Conservation (phyloP, 2,329 filamentous ascomycete genomes). For the Madurella fahalii region DNA sequence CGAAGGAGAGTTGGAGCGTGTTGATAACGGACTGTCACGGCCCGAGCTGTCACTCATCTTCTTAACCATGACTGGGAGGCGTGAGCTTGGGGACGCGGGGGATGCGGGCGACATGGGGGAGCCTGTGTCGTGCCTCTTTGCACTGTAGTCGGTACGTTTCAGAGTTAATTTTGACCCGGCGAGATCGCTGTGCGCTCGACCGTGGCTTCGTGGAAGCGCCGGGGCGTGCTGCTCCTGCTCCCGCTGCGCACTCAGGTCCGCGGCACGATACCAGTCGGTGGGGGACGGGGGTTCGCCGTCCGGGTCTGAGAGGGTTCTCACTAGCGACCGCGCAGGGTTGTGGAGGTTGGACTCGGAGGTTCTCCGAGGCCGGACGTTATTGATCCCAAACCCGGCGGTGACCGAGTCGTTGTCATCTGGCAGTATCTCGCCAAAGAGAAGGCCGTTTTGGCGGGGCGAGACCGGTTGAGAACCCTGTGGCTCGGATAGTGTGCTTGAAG, state of each 20-base stretch:
- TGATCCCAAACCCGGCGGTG: conserved; percentile 59
- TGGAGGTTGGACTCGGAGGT: conserved; percentile 69
- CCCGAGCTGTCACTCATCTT: conserved; percentile 41
- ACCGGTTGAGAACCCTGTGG: conserved; percentile 31
- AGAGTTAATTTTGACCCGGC: conserved; percentile 29
- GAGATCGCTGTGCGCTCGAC: conserved; percentile 58
- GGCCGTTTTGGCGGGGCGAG: conserved; percentile 41
- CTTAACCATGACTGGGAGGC: conserved; percentile 37
- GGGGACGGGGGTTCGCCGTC: conserved; percentile 60
- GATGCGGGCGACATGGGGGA: conserved; percentile 28
- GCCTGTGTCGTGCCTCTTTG: conserved; percentile 9
- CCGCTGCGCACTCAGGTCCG: conserved; percentile 26
- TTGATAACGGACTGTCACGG: conserved; percentile 48
- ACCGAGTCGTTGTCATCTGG: conserved; percentile 52
- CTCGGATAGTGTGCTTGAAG: conserved; percentile 30
- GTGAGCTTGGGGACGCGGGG: conserved; percentile 30
- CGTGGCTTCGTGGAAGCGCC: conserved; percentile 40
- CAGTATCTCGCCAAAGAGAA: conserved; percentile 72
- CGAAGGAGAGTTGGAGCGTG: conserved; percentile 54
- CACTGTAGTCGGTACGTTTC: conserved; percentile 13
- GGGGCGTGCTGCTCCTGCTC: conserved; percentile 22
- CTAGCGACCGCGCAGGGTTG: conserved; percentile 44
- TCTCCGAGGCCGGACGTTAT: conserved; percentile 50
- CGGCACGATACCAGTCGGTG: conserved; percentile 59
- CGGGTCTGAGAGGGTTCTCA: conserved; percentile 53